Percentiles rank a stretch among this genome's conserved stretches.
Evolutionary conservation across 169 alveolate species (phyloP).

Genomic region (Cryptosporidium ryanae): DNA sequence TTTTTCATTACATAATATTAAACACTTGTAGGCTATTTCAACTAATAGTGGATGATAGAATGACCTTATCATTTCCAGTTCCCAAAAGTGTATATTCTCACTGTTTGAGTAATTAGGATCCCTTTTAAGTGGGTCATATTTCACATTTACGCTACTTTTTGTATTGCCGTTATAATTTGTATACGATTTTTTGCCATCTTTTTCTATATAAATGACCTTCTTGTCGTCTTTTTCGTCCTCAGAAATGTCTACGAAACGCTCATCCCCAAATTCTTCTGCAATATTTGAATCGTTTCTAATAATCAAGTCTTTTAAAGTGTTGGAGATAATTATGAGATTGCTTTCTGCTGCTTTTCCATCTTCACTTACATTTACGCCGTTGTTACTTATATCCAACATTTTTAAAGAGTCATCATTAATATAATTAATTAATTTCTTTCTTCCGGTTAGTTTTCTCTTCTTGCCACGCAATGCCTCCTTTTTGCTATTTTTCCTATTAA

Average conservation of each 20-base stretch:
- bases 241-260: constrained; percentile 21
- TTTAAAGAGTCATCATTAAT: too few species aligned
- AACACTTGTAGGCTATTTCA: constrained; percentile 44
- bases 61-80: constrained; percentile 47
- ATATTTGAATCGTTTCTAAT: not conserved
- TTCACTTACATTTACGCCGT: too few species aligned
- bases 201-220: not conserved
- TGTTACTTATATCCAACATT: too few species aligned
- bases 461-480: not conserved
- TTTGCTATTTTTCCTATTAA: constrained; percentile 5
- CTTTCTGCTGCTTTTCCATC: too few species aligned
- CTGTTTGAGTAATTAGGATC: constrained; percentile 56
- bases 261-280: constrained; percentile 14
- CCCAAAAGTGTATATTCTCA: constrained; percentile 52
- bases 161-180: not conserved
- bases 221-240: not conserved
- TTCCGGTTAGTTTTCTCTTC: not conserved
- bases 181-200: not conserved
- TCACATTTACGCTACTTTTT: not conserved
- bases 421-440: too few species aligned
- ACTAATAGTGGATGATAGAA: constrained; percentile 55
- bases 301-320: too few species aligned
- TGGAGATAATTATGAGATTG: too few species aligned
- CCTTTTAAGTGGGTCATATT: constrained; percentile 36
- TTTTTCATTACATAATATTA: constrained; percentile 22